These are phyloP conservation scores for Ustilago tritici DNA, from an alignment of 1,284 basidiomycete species.

Conservation along the genomic window DNA sequence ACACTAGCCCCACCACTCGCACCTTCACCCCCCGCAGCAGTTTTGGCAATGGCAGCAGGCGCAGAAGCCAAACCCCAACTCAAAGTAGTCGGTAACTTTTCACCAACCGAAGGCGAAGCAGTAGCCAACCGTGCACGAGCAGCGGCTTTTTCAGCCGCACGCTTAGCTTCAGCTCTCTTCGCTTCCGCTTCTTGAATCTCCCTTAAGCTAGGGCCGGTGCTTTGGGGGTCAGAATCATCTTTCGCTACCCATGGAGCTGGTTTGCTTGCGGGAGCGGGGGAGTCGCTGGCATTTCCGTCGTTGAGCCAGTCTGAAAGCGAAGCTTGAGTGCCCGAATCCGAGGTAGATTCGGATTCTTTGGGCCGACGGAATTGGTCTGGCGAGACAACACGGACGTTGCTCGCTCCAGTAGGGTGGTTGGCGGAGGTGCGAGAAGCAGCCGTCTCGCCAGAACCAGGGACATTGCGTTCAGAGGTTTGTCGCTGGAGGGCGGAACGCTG, in stretches of 20 bases:
- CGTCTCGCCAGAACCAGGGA: slow-evolving; percentile 28
- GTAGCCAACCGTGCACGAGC: slow-evolving; percentile 66
- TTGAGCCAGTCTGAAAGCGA: slow-evolving; percentile 53
- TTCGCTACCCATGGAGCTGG: slow-evolving; percentile 67
- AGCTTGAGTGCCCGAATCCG: slow-evolving; percentile 23
- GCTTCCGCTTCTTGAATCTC: slow-evolving; percentile 96
- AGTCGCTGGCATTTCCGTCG: slow-evolving; percentile 26
- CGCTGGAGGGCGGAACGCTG: slow-evolving; percentile 35
- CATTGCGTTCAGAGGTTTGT: slow-evolving; percentile 19
- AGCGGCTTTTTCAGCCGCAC: slow-evolving; percentile 67
- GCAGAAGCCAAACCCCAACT: slow-evolving; percentile 71
- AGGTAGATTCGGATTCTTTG: slow-evolving; percentile 13
- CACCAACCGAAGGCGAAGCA: slow-evolving; percentile 59
- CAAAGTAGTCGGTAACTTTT: slow-evolving; percentile 64
- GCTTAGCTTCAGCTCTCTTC: slow-evolving; percentile 79
- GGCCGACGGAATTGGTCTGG: slow-evolving; percentile 56
- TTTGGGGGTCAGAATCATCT: slow-evolving; percentile 29
- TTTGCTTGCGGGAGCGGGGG: slow-evolving; percentile 42
- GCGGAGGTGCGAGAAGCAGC: slow-evolving; percentile 16
- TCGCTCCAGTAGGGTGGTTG: slow-evolving; percentile 38
- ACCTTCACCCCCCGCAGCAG: background rate
- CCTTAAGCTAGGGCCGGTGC: slow-evolving; percentile 75
- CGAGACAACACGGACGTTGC: slow-evolving; percentile 57
- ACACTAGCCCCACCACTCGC: slow-evolving; percentile 74
- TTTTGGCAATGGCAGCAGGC: slow-evolving; percentile 40